Conservation (phyloP, 306 rosid genomes). For the Benincasa hispida region DNA sequence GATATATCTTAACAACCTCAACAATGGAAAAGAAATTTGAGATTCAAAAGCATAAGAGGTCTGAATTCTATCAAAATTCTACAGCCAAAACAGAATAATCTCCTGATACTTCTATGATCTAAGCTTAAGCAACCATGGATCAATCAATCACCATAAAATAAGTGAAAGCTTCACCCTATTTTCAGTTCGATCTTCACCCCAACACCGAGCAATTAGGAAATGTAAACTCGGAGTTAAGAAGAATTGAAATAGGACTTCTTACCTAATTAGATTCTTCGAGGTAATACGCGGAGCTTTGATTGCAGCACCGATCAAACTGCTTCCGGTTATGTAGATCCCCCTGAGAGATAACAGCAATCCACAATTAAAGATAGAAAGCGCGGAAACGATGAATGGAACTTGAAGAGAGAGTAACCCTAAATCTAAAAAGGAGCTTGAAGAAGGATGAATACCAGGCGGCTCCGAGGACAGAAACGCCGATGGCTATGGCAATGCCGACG, state of each 20-base stretch:
- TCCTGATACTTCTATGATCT: background rate
- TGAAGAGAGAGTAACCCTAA: background rate
- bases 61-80: background rate
- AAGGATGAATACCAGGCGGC: constrained; percentile 37
- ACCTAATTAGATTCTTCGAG: constrained; percentile 93
- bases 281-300: constrained; percentile 88
- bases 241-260: background rate
- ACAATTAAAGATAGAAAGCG: background rate
- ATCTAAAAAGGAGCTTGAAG: background rate
- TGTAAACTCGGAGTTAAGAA: background rate
- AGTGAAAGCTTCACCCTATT: background rate
- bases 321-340: constrained; percentile 95
- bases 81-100: background rate
- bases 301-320: constrained; percentile 98
- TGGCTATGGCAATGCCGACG: constrained; percentile 35
- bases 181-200: background rate
- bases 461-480: constrained; percentile 49
- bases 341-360: constrained; percentile 18
- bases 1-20: background rate
- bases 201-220: background rate
- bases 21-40: background rate
- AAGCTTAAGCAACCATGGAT: background rate
- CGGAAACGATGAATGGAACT: too few species aligned
- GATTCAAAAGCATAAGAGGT: background rate
- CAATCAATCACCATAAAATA: background rate